Conservation (phyloP, 2,329 filamentous ascomycete genomes). For the Aspergillus brunneoviolaceus region DNA sequence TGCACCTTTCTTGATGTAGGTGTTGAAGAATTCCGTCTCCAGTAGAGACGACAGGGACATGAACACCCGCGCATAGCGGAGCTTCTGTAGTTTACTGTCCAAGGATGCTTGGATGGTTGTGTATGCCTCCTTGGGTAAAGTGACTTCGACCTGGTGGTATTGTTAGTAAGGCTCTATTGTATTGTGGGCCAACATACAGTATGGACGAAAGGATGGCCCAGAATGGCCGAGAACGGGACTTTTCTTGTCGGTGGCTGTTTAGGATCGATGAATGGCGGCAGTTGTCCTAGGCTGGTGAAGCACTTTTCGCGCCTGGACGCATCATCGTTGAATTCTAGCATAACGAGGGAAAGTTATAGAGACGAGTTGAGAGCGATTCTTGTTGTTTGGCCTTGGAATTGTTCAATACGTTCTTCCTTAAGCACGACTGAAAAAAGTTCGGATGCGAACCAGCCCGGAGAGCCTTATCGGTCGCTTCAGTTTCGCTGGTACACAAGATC, state of each 20-base stretch:
- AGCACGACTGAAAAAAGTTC: neutral
- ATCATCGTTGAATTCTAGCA: constrained; percentile 47
- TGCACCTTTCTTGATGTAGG: constrained; percentile 76
- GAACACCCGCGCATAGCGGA: constrained; percentile 65
- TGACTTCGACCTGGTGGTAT: constrained; percentile 54
- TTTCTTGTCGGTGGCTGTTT: constrained; percentile 69
- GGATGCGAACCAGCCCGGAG: neutral
- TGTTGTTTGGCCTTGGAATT: neutral
- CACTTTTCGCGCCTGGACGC: constrained; percentile 58
- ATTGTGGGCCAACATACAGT: constrained; percentile 35
- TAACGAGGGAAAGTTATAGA: constrained; percentile 19
- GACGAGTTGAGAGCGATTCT: no score
- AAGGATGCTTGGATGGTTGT: constrained; percentile 56
- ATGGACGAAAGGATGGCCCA: constrained; percentile 66
- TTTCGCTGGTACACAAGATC: neutral
- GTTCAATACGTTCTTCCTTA: neutral
- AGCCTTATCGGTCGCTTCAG: neutral
- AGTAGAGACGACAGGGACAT: constrained; percentile 73
- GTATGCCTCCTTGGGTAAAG: constrained; percentile 67
- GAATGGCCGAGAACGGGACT: constrained; percentile 72
- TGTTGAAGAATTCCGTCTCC: constrained; percentile 73
- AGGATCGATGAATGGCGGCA: constrained; percentile 67
- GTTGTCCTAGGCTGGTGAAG: constrained; percentile 67
- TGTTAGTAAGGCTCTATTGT: constrained; percentile 1
- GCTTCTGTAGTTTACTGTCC: constrained; percentile 37